Evolutionary conservation across 1,139 yeast species (phyloP), one percentile per base, ranked within the genome.

Genomic region (Candida neerlandica): DNA sequence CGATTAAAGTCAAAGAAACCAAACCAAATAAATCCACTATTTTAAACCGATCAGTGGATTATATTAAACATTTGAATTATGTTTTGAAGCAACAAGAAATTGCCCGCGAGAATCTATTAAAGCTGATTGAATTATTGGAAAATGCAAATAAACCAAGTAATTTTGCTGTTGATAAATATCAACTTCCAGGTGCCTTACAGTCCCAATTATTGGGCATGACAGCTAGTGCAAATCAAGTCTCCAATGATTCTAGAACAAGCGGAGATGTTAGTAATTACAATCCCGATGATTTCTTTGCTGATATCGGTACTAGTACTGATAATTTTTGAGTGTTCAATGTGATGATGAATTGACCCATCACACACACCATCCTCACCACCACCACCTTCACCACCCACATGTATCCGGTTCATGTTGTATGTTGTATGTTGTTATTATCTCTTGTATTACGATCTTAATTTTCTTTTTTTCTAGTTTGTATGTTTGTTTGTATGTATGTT

Each of bases 21-120:
- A 85, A 85, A 60, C 89, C 92, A 0, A 86, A 86, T 59, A 87
- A 87, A 63, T 81, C 88, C 23, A 81, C 86, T 7, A 85, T 86
- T 47, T 71, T 87, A 54, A 79, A 80, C 57, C 82, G 81, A 58
- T 80, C 91, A 0, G 91, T 86, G 15, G 90, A 84, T 40, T 87
- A 86, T 64, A 80, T 86, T 29, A 70, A 64, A 2, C 86, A 84
- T 62, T 70, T 87, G 55, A 63, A 67, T 49, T 72, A 72, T 54
- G 80, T 76, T 11, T 63, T 74, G 50, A 67, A 66, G 21, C 64
- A 67, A 56, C 81, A 76, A 55, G 68, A 64, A 4, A 16, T 32
- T 18, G 37, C 54, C 1, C 34, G 48, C 11, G 44, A 29, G 2
- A 40, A 49, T 19, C 44, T 55, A 19, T 12, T 38, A 1, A 37